Percentiles rank a stretch among this genome's conserved stretches.
These are phyloP conservation scores for Yarrowia osloensis DNA, from an alignment of 805 yeast species.

Conservation along the genomic window DNA sequence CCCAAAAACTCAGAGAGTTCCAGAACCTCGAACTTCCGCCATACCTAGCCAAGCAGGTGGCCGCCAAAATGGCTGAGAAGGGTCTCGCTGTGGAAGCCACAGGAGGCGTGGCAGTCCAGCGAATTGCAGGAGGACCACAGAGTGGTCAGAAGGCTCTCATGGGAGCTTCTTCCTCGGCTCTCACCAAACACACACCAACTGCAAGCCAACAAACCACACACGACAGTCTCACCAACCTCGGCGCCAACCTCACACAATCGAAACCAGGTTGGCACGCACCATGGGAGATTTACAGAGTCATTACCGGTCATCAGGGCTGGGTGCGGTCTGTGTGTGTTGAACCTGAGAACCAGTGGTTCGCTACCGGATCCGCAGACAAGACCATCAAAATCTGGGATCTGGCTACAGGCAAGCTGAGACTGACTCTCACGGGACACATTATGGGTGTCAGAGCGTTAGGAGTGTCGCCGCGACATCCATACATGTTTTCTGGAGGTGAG, in stretches of 20 bases:
- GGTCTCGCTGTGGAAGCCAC: slow-evolving; percentile 23
- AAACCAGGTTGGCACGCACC: slow-evolving; percentile 53
- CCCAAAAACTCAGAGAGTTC: slow-evolving; percentile 24
- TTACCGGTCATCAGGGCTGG: slow-evolving; percentile 94
- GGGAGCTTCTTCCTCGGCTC: slow-evolving; percentile 14
- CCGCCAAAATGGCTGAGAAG: slow-evolving; percentile 31
- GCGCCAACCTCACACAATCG: slow-evolving; percentile 30
- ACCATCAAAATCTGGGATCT: slow-evolving; percentile 92
- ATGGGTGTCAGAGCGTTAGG: slow-evolving; percentile 82
- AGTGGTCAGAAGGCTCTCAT: not conserved
- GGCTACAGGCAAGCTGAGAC: slow-evolving; percentile 64
- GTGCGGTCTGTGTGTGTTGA: slow-evolving; percentile 80
- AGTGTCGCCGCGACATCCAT: slow-evolving; percentile 76
- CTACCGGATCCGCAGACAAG: slow-evolving; percentile 85
- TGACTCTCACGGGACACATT: slow-evolving; percentile 85
- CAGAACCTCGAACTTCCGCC: slow-evolving; percentile 29
- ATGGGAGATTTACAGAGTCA: slow-evolving; percentile 72
- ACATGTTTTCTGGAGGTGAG: slow-evolving; percentile 88
- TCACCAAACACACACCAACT: not conserved
- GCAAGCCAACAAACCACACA: not conserved
- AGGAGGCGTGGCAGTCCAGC: slow-evolving; percentile 14
- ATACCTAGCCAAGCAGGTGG: slow-evolving; percentile 26
- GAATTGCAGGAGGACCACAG: slow-evolving; percentile 20
- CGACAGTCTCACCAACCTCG: slow-evolving; percentile 22
- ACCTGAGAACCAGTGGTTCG: slow-evolving; percentile 88